These are phyloP conservation scores for Eutrema heterophyllum DNA, from an alignment of 345 rosid species.

Conservation along the genomic window DNA sequence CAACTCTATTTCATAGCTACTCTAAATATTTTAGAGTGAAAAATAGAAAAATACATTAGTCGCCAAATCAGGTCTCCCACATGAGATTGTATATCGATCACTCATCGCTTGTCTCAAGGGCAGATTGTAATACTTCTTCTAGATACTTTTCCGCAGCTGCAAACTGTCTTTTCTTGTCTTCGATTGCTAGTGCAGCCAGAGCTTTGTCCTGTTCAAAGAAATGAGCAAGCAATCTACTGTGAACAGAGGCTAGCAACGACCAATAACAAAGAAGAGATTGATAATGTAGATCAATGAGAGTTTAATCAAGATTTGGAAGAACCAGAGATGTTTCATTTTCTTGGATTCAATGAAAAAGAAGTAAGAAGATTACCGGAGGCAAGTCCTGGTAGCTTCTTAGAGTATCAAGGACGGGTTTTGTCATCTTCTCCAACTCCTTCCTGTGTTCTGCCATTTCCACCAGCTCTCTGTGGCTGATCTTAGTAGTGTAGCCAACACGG, in stretches of 20 bases:
- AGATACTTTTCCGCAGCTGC: conserved; percentile 89
- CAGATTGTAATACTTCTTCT: conserved; percentile 82
- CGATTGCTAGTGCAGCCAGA: conserved; percentile 86
- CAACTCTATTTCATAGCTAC: no score
- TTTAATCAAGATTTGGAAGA: background rate
- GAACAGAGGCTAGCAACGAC: conserved; percentile 4
- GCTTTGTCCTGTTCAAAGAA: conserved; percentile 70
- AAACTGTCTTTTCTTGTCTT: conserved; percentile 88
- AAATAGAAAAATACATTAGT: no score
- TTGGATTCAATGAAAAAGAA: background rate
- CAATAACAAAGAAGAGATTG: background rate
- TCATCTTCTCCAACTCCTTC: conserved; percentile 82
- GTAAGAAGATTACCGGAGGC: conserved; percentile 63
- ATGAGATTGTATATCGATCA: background rate
- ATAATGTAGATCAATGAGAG: background rate
- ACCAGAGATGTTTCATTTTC: background rate
- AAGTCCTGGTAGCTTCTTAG: conserved; percentile 94
- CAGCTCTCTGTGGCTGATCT: conserved; percentile 79
- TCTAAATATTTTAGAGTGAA: no score
- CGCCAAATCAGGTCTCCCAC: no score
- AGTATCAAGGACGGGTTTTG: conserved; percentile 86
- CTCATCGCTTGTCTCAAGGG: conserved; percentile 45
- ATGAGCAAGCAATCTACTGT: conserved; percentile 1
- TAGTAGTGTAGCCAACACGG: conserved; percentile 84
- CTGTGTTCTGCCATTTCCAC: conserved; percentile 89